phyloP scores from a whole-genome alignment of 2,329 filamentous ascomycete species.

The Xylaria sp. region DNA sequence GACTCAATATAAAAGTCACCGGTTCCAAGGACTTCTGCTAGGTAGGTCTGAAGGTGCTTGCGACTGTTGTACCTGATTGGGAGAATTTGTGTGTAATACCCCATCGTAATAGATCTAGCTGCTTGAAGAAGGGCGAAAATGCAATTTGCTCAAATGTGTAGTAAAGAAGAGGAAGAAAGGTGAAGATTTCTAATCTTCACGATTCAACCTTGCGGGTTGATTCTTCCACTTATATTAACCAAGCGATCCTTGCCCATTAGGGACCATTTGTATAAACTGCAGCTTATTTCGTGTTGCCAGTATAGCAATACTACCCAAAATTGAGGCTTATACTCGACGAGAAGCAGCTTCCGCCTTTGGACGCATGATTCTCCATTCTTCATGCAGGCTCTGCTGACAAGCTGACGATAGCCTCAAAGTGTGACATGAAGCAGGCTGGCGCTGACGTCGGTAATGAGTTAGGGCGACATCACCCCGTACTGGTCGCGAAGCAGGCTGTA shows the following conservation, averaged over 20 bases:
- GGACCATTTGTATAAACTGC: too few relatives aligned
- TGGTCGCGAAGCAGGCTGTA: constrained; percentile 7
- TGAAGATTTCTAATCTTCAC: not conserved
- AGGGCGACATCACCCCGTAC: not conserved
- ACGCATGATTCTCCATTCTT: not conserved
- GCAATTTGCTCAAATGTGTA: not conserved
- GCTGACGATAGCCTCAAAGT: constrained; percentile 4
- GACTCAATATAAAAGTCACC: constrained; percentile 13
- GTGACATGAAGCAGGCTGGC: constrained; percentile 16
- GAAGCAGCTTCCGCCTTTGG: not conserved
- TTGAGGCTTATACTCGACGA: not conserved
- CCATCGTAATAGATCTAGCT: constrained; percentile 1
- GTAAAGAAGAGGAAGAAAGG: not conserved
- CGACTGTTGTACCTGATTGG: constrained; percentile 22
- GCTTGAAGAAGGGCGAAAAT: not conserved
- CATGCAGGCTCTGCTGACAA: constrained; percentile 20
- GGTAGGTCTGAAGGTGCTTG: constrained; percentile 4
- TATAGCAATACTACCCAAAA: not conserved
- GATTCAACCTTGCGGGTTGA: constrained; percentile 1
- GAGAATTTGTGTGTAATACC: constrained; percentile 16
- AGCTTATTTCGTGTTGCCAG: not conserved
- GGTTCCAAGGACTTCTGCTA: constrained; percentile 17
- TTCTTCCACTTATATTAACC: constrained; percentile 8
- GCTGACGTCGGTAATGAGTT: not conserved
- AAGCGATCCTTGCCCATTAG: not conserved